phyloP scores from a whole-genome alignment of 129 eudicot genomes.

The Glebionis coronaria region DNA sequence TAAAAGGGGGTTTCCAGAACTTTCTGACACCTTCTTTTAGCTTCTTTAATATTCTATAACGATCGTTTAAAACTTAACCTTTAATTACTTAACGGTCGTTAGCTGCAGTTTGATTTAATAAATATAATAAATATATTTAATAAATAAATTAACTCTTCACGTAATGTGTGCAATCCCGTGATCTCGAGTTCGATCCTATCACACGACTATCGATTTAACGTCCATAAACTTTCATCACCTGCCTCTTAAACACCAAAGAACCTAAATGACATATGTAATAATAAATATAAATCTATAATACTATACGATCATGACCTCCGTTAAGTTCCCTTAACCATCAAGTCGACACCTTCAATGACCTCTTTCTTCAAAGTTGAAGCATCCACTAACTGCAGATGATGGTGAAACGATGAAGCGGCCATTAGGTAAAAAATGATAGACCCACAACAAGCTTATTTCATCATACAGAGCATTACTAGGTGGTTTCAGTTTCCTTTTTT shows the following conservation, averaged over 20 bases:
- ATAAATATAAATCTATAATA: neutral
- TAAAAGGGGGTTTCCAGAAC: too few relatives aligned
- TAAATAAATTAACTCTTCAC: too few relatives aligned
- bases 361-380: constrained; percentile 92
- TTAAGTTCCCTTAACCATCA: constrained; percentile 98
- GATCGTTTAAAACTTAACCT: too few relatives aligned
- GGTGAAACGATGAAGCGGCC: neutral
- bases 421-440: too few relatives aligned
- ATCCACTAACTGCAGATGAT: constrained; percentile 61
- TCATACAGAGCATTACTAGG: neutral
- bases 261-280: neutral
- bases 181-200: too few relatives aligned
- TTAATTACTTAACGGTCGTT: too few relatives aligned
- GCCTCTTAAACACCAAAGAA: constrained; percentile 12
- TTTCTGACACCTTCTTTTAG: too few relatives aligned
- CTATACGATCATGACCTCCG: constrained; percentile 68
- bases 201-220: too few relatives aligned
- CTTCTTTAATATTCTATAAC: too few relatives aligned
- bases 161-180: too few relatives aligned
- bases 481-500: neutral
- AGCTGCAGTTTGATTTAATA: too few relatives aligned
- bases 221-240: constrained; percentile 12
- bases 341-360: constrained; percentile 94
- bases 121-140: too few relatives aligned
- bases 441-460: neutral